phyloP scores from a whole-genome alignment of 257 asterid genomes.

The Primulina tabacum region DNA sequence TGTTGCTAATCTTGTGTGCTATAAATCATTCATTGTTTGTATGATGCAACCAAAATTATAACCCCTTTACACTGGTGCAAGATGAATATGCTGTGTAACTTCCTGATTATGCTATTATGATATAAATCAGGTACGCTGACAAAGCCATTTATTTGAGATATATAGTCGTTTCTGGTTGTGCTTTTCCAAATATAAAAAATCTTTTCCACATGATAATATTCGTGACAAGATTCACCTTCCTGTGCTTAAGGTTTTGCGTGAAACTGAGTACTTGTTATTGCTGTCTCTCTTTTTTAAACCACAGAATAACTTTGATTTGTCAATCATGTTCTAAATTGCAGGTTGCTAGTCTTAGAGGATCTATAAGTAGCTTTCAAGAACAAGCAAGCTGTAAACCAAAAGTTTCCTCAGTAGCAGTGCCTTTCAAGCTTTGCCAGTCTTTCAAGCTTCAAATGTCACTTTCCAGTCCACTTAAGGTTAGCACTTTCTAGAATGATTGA shows the following conservation, averaged over 20 bases:
- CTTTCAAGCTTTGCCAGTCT: slow-evolving; percentile 76
- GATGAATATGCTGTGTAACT: neutral
- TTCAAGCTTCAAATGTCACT: slow-evolving; percentile 66
- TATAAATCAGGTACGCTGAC: neutral
- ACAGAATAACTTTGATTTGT: neutral
- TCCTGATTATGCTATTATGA: neutral
- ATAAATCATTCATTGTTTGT: neutral
- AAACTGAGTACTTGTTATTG: neutral
- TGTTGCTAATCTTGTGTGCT: neutral
- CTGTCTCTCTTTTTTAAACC: slow-evolving; percentile 19
- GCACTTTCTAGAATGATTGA: slow-evolving; percentile 15
- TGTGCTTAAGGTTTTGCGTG: neutral
- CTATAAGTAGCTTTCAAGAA: slow-evolving; percentile 94
- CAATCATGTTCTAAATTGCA: slow-evolving; percentile 26
- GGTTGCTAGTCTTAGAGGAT: slow-evolving; percentile 94
- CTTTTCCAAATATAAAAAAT: neutral
- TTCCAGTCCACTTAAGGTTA: slow-evolving; percentile 89
- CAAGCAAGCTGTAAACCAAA: slow-evolving; percentile 86
- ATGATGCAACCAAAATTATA: neutral
- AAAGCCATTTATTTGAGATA: neutral
- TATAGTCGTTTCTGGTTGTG: neutral
- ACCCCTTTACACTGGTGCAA: neutral
- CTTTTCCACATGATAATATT: neutral
- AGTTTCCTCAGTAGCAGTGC: slow-evolving; percentile 64
- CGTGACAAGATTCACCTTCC: neutral